Base-by-base conservation (phyloP, 225 moss, liverwort and hornwort species). In the Thuidium tamariscinum region DNA sequence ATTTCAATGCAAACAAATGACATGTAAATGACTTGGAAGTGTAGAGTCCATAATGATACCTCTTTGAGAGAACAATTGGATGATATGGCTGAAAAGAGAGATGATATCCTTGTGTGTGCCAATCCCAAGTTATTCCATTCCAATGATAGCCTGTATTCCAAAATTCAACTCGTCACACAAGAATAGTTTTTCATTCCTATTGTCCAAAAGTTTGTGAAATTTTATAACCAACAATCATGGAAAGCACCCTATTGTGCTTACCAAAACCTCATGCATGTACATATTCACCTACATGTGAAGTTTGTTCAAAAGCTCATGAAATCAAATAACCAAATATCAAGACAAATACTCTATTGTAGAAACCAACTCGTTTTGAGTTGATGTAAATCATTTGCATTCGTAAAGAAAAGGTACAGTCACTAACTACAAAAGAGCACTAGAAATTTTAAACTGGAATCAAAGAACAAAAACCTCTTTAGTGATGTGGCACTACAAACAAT, bases 101-200 rank as follows among this genome's bases (percentile, higher is more conserved):
- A 77, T 80, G 92, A 83, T 75, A 92, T 93, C 52, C 92, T 92
- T 54, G 92, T 89, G 34, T 88, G 92, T 61, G 93, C 93, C 74
- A 93, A 86, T 66, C 93, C 93, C 88, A 93, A 87, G 77, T 87
- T 92, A 84, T 93, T 93, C 93, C 93, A 93, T 81, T 93, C 91
- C 78, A 93, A 78, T 39, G 91, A 93, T 37, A 93, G 44, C 83
- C 93, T 93, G 85, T 64, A 83, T 42, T 30, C 51, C 71, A 64
- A 39, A 13, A 13, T 22, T 75, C 51, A 51, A 67, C 55, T 80
- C 22, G 6, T 54, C 74, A 86, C n/a, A 59, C 2, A 36, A 84
- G 9, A 68, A n/a, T 20, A 69, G 22, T 39, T 57, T 55, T 11
- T 18, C 66, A 4, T 51, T 39, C 34, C 23, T 57, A 16, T 15